A percentile compares a stretch with the other conserved stretches of the same genome.
phyloP scores from a whole-genome alignment of 75 land plant genomes.

The Cupressus sempervirens region DNA sequence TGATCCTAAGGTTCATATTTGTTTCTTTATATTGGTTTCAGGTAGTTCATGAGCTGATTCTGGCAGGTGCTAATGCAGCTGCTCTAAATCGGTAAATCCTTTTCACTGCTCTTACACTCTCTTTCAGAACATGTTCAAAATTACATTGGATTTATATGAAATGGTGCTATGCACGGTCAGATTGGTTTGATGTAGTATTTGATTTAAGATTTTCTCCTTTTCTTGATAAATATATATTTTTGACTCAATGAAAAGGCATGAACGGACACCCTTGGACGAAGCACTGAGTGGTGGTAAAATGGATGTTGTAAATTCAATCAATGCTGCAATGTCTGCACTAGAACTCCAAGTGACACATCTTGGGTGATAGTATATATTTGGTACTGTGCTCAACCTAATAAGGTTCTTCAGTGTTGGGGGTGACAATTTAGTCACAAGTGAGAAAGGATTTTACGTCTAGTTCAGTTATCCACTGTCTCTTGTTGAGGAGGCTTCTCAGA shows the following conservation, averaged over 20 bases:
- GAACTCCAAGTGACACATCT: slow-evolving; percentile 26
- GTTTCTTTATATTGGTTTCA: slow-evolving; percentile 14
- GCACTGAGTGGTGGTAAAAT: slow-evolving; percentile 64
- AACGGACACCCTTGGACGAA: slow-evolving; percentile 89
- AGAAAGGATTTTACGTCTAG: neutral
- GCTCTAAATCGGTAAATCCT: slow-evolving; percentile 55
- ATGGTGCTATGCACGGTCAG: neutral
- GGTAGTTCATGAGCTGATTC: slow-evolving; percentile 69
- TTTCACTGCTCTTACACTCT: neutral
- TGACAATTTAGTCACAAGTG: neutral
- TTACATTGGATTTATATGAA: neutral
- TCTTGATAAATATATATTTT: neutral
- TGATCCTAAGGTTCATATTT: neutral
- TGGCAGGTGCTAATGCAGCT: slow-evolving; percentile 62
- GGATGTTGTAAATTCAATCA: slow-evolving; percentile 71
- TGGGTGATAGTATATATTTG: neutral
- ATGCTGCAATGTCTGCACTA: slow-evolving; percentile 38
- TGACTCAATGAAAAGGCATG: slow-evolving; percentile 46
- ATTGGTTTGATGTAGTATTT: neutral
- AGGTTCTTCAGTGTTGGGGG: neutral
- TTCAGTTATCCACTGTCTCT: neutral
- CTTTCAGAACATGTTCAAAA: neutral
- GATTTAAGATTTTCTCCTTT: neutral
- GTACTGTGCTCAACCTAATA: neutral
- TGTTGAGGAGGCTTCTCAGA: neutral